These are phyloP conservation scores for Acanthamoeba healyi DNA, from an alignment of 208 protist genomes.

Conservation along the genomic window DNA sequence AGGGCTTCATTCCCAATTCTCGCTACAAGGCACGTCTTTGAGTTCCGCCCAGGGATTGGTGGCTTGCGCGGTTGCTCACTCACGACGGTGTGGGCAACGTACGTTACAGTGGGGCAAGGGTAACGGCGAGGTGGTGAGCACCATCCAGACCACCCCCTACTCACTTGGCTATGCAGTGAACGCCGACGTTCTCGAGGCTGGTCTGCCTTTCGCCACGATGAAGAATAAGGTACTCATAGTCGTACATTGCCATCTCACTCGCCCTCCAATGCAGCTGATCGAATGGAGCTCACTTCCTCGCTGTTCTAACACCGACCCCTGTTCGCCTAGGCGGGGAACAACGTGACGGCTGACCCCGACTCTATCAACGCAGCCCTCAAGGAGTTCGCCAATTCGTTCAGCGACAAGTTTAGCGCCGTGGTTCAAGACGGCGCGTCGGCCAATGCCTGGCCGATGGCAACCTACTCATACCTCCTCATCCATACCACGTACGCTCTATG, in stretches of 20 bases:
- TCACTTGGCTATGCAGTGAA: conserved; percentile 23
- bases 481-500: neutral
- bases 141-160: conserved; percentile 8
- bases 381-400: conserved; percentile 32
- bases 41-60: no score
- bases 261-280: neutral
- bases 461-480: conserved; percentile 38
- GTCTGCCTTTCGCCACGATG: conserved; percentile 6
- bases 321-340: neutral
- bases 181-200: neutral
- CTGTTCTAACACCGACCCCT: neutral
- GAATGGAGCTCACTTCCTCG: neutral
- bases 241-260: no score
- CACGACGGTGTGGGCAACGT: no score
- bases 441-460: conserved; percentile 42
- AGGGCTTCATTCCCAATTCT: neutral
- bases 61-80: no score
- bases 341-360: neutral
- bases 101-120: neutral
- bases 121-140: neutral
- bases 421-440: neutral
- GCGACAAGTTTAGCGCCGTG: neutral
- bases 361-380: neutral
- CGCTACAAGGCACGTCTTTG: conserved; percentile 27
- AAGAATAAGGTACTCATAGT: conserved; percentile 13